A percentile compares a stretch with the other conserved stretches of the same genome.
These are phyloP conservation scores for Smallanthus sonchifolius DNA, from an alignment of 129 eudicot genomes.

Conservation along the genomic window DNA sequence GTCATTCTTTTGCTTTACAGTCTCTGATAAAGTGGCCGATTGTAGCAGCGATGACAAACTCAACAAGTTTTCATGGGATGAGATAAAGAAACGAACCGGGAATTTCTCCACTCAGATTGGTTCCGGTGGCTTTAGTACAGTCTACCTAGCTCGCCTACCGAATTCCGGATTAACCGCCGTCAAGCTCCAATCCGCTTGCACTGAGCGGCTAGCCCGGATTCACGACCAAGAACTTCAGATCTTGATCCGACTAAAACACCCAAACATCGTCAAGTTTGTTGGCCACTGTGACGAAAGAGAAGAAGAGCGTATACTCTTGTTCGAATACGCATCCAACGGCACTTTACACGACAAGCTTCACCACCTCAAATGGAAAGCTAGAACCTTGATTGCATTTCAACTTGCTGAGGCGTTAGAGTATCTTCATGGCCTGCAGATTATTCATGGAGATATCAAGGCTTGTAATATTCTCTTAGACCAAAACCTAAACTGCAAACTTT, in stretches of 20 bases:
- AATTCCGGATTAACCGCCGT: constrained; percentile 48
- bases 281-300: constrained; percentile 52
- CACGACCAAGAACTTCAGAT: constrained; percentile 62
- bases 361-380: constrained; percentile 46
- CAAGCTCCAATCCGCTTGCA: constrained; percentile 45
- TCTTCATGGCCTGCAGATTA: constrained; percentile 55
- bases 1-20: constrained; percentile 13
- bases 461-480: constrained; percentile 71
- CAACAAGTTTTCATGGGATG: constrained; percentile 47
- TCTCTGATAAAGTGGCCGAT: constrained; percentile 15
- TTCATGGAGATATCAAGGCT: constrained; percentile 81
- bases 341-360: constrained; percentile 61
- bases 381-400: constrained; percentile 58
- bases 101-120: constrained; percentile 54
- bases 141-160: constrained; percentile 50
- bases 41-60: neutral
- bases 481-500: constrained; percentile 52
- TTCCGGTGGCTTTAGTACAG: constrained; percentile 77
- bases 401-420: constrained; percentile 59
- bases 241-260: constrained; percentile 39
- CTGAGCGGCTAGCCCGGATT: constrained; percentile 44
- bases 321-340: constrained; percentile 68
- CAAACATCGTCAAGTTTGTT: constrained; percentile 52
- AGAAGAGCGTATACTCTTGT: constrained; percentile 60
- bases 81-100: constrained; percentile 33